Evolutionary conservation across 768 basidiomycete species (phyloP).

Genomic region (Leccinum longicurvipes): DNA sequence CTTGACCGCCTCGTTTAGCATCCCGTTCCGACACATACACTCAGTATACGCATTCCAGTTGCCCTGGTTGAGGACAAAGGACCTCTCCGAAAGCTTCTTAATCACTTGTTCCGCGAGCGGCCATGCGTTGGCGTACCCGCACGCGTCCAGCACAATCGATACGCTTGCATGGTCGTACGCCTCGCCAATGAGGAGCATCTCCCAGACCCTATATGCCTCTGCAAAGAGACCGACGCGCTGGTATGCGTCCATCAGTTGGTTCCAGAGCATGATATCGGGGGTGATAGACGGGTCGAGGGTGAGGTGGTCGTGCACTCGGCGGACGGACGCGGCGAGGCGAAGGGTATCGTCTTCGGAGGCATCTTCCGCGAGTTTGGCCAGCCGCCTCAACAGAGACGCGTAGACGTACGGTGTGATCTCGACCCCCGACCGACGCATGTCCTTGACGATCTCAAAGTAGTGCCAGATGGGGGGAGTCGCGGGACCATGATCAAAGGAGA

Average conservation of each 20-base stretch:
- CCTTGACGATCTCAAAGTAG: conserved; percentile 74
- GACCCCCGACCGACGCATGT: conserved; percentile 71
- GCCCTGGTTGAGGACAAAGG: conserved; percentile 54
- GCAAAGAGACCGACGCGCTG: conserved; percentile 69
- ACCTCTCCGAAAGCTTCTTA: conserved; percentile 45
- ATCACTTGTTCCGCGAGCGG: conserved; percentile 54
- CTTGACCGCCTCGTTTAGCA: conserved; percentile 63
- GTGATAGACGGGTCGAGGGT: conserved; percentile 76
- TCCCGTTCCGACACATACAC: conserved; percentile 72
- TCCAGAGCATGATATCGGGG: conserved; percentile 69
- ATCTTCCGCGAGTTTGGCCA: conserved; percentile 42
- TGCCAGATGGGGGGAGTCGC: conserved; percentile 44
- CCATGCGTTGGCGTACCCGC: conserved; percentile 57
- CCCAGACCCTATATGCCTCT: conserved; percentile 79
- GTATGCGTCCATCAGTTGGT: conserved; percentile 88
- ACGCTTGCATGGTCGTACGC: conserved; percentile 62
- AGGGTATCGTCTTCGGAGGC: conserved; percentile 22
- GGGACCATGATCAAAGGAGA: conserved; percentile 45
- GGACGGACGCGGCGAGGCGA: conserved; percentile 47
- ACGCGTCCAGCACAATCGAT: conserved; percentile 83
- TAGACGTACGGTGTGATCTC: conserved; percentile 59
- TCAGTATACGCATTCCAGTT: conserved; percentile 86
- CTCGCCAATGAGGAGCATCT: conserved; percentile 59
- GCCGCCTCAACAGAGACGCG: conserved; percentile 59
- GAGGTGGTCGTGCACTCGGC: conserved; percentile 69